A percentile compares a stretch with the other conserved stretches of the same genome.
Conservation (phyloP, 345 rosid genomes). For the Eucalyptus microcorys region DNA sequence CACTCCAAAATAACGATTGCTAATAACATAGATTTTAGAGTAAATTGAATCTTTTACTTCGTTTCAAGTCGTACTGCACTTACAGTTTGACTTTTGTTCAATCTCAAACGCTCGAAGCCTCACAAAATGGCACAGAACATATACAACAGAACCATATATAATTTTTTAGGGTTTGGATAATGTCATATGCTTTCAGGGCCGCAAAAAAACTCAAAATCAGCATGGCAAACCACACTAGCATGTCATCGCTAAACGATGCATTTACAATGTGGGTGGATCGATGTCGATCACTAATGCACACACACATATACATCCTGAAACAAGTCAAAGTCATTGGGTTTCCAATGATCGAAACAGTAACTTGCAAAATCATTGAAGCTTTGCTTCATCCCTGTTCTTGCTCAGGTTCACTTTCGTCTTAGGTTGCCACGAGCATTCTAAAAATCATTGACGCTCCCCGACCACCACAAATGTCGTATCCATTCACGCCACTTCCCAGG, state of each 20-base stretch:
- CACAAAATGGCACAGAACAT: neutral
- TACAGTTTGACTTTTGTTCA: neutral
- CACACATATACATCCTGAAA: neutral
- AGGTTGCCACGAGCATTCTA: neutral
- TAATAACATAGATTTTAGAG: neutral
- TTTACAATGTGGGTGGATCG: neutral
- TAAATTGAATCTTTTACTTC: neutral
- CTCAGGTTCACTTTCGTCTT: neutral
- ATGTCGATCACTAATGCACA: neutral
- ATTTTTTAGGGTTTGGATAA: neutral
- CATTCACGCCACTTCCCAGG: neutral
- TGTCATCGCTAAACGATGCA: neutral
- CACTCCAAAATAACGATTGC: neutral
- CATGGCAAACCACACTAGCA: neutral
- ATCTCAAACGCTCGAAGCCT: neutral
- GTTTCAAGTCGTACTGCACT: neutral
- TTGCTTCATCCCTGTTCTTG: neutral
- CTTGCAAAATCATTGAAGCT: neutral
- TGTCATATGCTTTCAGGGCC: neutral
- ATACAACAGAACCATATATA: neutral
- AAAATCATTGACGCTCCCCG: neutral
- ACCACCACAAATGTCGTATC: neutral
- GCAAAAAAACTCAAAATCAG: neutral
- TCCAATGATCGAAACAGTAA: neutral
- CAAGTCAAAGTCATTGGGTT: neutral